These are phyloP conservation scores for Penicillium frequentans DNA, from an alignment of 2,329 filamentous ascomycete genomes.

Conservation along the genomic window DNA sequence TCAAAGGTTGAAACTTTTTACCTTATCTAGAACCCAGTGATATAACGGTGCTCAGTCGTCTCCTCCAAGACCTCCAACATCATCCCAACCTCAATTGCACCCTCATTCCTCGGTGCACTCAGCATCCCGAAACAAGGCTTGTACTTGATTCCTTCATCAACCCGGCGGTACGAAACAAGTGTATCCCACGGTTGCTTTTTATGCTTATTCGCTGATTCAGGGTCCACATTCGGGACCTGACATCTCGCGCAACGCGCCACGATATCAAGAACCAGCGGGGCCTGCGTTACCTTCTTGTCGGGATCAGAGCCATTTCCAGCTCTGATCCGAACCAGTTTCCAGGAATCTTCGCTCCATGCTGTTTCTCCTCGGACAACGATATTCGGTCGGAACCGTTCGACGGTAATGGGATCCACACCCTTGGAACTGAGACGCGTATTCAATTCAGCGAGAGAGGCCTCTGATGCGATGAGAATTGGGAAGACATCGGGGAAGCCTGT, in stretches of 20 bases:
- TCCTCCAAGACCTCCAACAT: conserved; percentile 58
- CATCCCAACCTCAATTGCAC: conserved; percentile 58
- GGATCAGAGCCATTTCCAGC: conserved; percentile 4
- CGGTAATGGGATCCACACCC: conserved; percentile 51
- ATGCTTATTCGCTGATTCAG: conserved; percentile 60
- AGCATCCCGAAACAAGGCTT: conserved; percentile 70
- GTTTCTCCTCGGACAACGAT: conserved; percentile 58
- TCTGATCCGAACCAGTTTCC: conserved; percentile 55
- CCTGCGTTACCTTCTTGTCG: not conserved
- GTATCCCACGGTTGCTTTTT: conserved; percentile 62
- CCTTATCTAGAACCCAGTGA: conserved; percentile 15
- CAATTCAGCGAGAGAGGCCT: conserved; percentile 58
- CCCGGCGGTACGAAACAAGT: conserved; percentile 59
- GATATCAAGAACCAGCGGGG: conserved; percentile 53
- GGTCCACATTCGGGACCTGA: conserved; percentile 65
- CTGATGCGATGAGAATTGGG: conserved; percentile 56
- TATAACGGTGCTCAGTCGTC: conserved; percentile 59
- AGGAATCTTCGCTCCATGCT: conserved; percentile 64
- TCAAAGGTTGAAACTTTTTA: not conserved
- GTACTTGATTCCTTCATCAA: conserved; percentile 61
- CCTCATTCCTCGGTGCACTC: conserved; percentile 58
- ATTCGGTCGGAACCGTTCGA: conserved; percentile 65
- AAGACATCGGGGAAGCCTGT: conserved; percentile 63
- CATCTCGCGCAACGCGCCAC: conserved; percentile 61
- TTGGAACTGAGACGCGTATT: conserved; percentile 51